A percentile compares a stretch with the other conserved stretches of the same genome.
phyloP scores from a whole-genome alignment of 2,329 filamentous ascomycete species.

The Colletotrichum navitas region DNA sequence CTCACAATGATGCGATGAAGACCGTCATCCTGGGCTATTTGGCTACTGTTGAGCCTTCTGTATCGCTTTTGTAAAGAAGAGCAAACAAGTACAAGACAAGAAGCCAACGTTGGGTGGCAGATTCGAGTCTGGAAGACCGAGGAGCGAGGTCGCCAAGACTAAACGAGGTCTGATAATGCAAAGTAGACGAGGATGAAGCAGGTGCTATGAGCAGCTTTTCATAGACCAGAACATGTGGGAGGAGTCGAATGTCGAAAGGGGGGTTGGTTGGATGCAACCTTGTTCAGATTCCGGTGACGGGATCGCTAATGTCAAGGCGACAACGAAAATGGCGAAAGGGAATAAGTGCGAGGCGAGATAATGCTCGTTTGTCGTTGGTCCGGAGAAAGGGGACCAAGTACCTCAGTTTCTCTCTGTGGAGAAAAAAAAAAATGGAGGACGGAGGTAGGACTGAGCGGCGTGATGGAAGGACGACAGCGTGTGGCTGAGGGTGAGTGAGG shows the following conservation, averaged over 20 bases:
- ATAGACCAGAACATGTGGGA: constrained; percentile 31
- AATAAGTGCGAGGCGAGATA: neutral
- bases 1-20: constrained; percentile 65
- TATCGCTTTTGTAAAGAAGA: neutral
- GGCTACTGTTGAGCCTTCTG: constrained; percentile 11
- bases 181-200: neutral
- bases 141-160: neutral
- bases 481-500: constrained; percentile 11
- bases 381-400: neutral
- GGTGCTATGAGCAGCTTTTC: constrained; percentile 29
- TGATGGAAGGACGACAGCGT: neutral
- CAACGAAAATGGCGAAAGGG: constrained; percentile 1
- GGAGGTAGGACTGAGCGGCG: neutral
- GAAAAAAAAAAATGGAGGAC: neutral
- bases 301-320: constrained; percentile 25
- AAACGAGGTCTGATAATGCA: neutral
- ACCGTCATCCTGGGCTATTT: constrained; percentile 59
- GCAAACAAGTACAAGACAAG: neutral
- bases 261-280: constrained; percentile 1
- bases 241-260: neutral
- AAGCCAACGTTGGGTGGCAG: neutral
- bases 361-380: neutral
- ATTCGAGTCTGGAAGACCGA: neutral
- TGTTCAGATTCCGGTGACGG: constrained; percentile 25
- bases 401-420: neutral